Evolutionary conservation across 208 protist species (phyloP), one percentile per base, ranked within the genome.

Genomic region (Crithidia sp.): DNA sequence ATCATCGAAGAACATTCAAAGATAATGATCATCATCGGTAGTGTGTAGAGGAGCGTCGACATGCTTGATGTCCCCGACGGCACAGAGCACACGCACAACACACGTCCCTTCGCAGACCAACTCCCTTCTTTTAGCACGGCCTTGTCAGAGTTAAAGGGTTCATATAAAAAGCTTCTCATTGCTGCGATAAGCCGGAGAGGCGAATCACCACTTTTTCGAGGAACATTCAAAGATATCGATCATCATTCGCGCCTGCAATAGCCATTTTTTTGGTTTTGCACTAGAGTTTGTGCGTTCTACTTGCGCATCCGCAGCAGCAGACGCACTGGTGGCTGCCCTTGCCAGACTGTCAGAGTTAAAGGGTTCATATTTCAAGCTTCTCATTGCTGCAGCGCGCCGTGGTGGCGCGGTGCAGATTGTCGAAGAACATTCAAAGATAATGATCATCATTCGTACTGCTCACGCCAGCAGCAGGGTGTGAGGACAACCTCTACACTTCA

Each of bases 91-190:
- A 68, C 61, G 19, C 13, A 41, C 40, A 40, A 36, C 39, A n/a
- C 45, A 43, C 67, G 9, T 61, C 36, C 28, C 28, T 28, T 28
- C 28, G 28, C 28, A 28, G 28, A 28, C 28, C 28, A 28, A 28
- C 28, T 0, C 28, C 28, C 28, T 54, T 16, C 36, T 41, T 45
- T 7, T 4, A 61, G 12, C 19, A 6, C 19, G 13, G 8, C 47
- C 1, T 28, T 28, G 44, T 81, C 64, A 76, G 62, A 69, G 67
- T 73, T 73, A 79, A 79, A 79, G 67, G 74, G 66, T 70, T 74
- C 74, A 63, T 74, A 47, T 47, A 66, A 6, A 28, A 19, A 16
- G 65, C 65, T 71, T 77, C 58, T 77, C 72, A 77, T 67, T 52
- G 28, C 71, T 64, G 72, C 47, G 54, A 17, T 41, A 4, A 10